phyloP scores from a whole-genome alignment of 2,329 filamentous ascomycete species.

The Alternaria sp. region DNA sequence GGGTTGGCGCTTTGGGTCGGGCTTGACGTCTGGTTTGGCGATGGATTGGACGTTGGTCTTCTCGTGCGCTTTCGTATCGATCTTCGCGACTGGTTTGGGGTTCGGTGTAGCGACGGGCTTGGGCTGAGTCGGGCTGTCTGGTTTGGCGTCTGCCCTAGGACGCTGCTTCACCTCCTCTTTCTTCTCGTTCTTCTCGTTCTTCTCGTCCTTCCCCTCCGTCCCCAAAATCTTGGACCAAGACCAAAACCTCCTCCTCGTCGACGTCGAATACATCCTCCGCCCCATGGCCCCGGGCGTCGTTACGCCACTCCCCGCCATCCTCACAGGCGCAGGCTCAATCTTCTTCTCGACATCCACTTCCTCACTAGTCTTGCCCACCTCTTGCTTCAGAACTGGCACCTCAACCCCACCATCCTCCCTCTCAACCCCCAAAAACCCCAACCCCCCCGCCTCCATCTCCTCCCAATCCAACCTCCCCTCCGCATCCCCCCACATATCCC shows the following conservation, averaged over 20 bases:
- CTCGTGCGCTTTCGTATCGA: not conserved
- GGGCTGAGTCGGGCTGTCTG: not conserved
- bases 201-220: not conserved
- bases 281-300: not conserved
- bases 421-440: constrained; percentile 20
- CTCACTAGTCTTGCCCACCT: rapidly evolving
- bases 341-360: not conserved
- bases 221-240: not conserved
- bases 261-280: constrained; percentile 23
- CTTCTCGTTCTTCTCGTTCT: not conserved
- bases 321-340: not conserved
- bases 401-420: not conserved
- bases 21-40: not conserved
- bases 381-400: too few species aligned
- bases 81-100: not conserved
- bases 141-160: not conserved
- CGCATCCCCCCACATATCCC: constrained; percentile 6
- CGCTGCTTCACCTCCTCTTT: not conserved
- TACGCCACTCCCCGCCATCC: not conserved
- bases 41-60: not conserved
- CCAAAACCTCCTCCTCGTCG: not conserved
- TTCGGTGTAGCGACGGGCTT: not conserved
- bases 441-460: constrained; percentile 24
- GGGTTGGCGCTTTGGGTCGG: not conserved
- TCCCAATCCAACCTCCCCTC: constrained; percentile 18